phyloP scores from a whole-genome alignment of 2,329 filamentous ascomycete species.

The Gyromitra esculenta region DNA sequence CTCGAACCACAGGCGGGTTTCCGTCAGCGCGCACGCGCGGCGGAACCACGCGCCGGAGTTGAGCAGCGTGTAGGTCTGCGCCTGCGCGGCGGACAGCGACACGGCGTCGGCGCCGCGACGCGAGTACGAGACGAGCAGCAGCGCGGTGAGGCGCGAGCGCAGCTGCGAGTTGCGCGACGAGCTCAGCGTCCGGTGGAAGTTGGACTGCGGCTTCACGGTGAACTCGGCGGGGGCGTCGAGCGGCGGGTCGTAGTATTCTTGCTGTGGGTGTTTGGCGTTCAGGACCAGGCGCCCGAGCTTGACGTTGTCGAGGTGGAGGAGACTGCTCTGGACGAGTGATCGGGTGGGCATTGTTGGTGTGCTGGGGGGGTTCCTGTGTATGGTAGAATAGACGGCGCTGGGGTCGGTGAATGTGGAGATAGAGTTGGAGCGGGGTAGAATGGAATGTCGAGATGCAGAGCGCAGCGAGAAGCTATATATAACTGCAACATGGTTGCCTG shows the following conservation, averaged over 20 bases:
- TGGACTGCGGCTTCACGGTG: constrained; percentile 7
- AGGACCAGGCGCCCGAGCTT: constrained; percentile 42
- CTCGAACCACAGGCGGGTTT: constrained; percentile 25
- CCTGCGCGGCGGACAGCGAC: background rate
- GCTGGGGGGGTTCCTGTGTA: background rate
- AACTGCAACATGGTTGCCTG: too few relatives aligned
- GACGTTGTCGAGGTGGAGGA: constrained; percentile 36
- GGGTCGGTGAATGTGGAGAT: too few relatives aligned
- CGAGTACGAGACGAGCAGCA: constrained; percentile 17
- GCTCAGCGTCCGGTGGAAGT: constrained; percentile 20
- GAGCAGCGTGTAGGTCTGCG: constrained; percentile 24
- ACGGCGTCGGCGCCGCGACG: background rate
- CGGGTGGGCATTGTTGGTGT: background rate
- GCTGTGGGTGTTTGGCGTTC: constrained; percentile 39
- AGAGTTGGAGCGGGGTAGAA: too few relatives aligned
- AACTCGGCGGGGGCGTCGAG: background rate
- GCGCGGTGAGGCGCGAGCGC: constrained; percentile 3
- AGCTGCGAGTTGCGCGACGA: constrained; percentile 1
- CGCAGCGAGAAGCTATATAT: too few relatives aligned
- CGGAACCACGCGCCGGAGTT: constrained; percentile 23
- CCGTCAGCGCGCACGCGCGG: background rate
- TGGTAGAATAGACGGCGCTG: too few relatives aligned
- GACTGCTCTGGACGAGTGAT: constrained; percentile 18
- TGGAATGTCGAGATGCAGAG: too few relatives aligned
- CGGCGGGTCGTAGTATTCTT: constrained; percentile 39